Evolutionary conservation across 2,329 filamentous ascomycete species (phyloP).

Genomic region (Alternaria incomplexa): DNA sequence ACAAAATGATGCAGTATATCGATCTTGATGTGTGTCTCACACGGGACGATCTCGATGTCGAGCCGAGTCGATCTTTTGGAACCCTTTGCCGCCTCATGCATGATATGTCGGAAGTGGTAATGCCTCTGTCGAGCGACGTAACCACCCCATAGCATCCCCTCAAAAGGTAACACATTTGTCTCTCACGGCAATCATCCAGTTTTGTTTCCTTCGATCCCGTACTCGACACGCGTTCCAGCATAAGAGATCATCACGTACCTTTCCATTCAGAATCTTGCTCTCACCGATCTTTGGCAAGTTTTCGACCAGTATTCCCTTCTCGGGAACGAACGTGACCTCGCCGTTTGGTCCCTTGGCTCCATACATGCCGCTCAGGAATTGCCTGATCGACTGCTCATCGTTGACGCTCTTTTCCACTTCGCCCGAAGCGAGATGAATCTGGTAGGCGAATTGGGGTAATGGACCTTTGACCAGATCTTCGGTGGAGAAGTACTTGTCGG

Average conservation of each 20-base stretch:
- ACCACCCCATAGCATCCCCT: background rate
- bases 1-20: background rate
- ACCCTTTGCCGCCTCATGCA: slow-evolving; percentile 2
- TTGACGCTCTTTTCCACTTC: slow-evolving; percentile 57
- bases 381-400: slow-evolving; percentile 67
- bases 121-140: background rate
- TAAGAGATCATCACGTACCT: slow-evolving; percentile 52
- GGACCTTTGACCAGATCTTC: slow-evolving; percentile 64
- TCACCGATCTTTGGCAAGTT: slow-evolving; percentile 63
- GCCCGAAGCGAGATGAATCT: slow-evolving; percentile 76
- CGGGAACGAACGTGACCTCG: slow-evolving; percentile 63
- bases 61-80: slow-evolving; percentile 4
- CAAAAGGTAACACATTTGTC: background rate
- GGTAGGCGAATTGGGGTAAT: slow-evolving; percentile 79
- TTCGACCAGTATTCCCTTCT: slow-evolving; percentile 69
- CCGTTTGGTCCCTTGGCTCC: slow-evolving; percentile 67
- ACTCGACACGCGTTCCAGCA: slow-evolving; percentile 8
- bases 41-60: background rate
- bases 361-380: slow-evolving; percentile 75
- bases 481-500: slow-evolving; percentile 60
- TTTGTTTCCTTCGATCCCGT: background rate
- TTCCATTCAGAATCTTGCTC: slow-evolving; percentile 66
- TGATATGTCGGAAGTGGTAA: background rate
- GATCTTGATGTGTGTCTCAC: background rate
- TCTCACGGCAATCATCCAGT: background rate